Base-by-base conservation (phyloP, 108 stramenopile genomes). In the Pseudonitzschia multiseries region DNA sequence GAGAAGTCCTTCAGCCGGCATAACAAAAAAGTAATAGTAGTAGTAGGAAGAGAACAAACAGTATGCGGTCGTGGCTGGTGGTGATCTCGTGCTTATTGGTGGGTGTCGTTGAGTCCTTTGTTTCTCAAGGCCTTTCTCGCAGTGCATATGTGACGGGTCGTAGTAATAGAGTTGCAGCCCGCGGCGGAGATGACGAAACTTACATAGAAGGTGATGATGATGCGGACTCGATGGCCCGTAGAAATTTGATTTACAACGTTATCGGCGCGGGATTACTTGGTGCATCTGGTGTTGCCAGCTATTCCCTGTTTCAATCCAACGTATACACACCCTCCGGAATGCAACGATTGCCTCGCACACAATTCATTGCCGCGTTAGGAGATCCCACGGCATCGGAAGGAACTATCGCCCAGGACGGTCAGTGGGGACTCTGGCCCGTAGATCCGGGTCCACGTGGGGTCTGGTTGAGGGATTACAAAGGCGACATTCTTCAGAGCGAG, bases 391-490 rank as follows among this genome's bases (percentile, higher is more conserved):
- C 91, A 10, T 69, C 70, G 27, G 44, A 64, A 15, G 93, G 93
- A 20, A 12, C 6, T 14, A 33, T 40, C 17, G 80, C 60, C 10
- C 83, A 79, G 27, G 85, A 86, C 17, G 73, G 86, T 28, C 33
- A 85, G 10, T 94, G 93, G 93, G 89, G 90, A 42, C 28, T 92
- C 1, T 94, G 93, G 93, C 67, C 72, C 20, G 78, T 81, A n/a
- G 93, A 94, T 79, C 93, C 93, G 14, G 90, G 93, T 52, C 93
- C 93, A 28, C 84, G 93, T 1, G 93, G 93, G 13, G 89, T 92
- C 13, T 92, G 81, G 69, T 70, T 94, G 41, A 66, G 43, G 40
- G 80, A 90, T 41, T 94, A 87, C 76, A 80, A 90, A 8, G 53
- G 65, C 15, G 67, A 81, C n/a, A 63, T 52, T 24, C 50, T 60